Evolutionary conservation across 805 yeast genomes (phyloP), one percentile per base, ranked within the genome.

Genomic region (Yarrowia porcina): DNA sequence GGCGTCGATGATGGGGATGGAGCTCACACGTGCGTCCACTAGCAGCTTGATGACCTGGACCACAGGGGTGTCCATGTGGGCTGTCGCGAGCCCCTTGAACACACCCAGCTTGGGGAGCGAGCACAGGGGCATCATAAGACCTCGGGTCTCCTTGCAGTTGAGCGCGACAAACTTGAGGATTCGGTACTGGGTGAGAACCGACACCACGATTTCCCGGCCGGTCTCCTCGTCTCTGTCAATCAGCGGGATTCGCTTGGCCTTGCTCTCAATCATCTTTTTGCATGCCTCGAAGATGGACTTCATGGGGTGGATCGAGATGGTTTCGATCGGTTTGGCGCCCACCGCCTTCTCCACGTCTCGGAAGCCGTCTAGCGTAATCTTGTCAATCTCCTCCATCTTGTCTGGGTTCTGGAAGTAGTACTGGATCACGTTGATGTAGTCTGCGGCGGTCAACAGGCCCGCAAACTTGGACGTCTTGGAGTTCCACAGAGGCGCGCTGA

Each of bases 401-500:
- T 90, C 96, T 0, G 97, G 96, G 66, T 74, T 72, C 69, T 90
- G 94, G 71, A 90, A 88, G 75, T 92, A 93, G 75, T 92, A 94
- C 72, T 91, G 96, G 66, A 94, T 90, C 61, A 93, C 97, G 69
- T 94, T 93, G 67, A 94, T 89, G 74, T 91, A 94, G 76, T 94
- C 99, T 41, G 89, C 83, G 17, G 96, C 85, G 4, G 98, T 94
- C 69, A 94, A 79, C 66, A 94, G 81, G 3, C 99, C 99, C 1
- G 97, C 97, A 78, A 94, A 94, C 70, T 88, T 81, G 15, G 96
- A 88, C 15, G 89, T 84, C 70, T 87, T 83, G 64, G 93, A 87
- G 75, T 93, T 89, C 99, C 99, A 94, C 60, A 94, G 78, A 2
- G 99, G 99, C 4, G 98, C 98, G 62, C 96, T 87, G 32, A 94